Percentiles rank a stretch among this genome's conserved stretches.
Evolutionary conservation across 495 filamentous ascomycete species (phyloP).

Genomic region (Neurospora hispaniola): DNA sequence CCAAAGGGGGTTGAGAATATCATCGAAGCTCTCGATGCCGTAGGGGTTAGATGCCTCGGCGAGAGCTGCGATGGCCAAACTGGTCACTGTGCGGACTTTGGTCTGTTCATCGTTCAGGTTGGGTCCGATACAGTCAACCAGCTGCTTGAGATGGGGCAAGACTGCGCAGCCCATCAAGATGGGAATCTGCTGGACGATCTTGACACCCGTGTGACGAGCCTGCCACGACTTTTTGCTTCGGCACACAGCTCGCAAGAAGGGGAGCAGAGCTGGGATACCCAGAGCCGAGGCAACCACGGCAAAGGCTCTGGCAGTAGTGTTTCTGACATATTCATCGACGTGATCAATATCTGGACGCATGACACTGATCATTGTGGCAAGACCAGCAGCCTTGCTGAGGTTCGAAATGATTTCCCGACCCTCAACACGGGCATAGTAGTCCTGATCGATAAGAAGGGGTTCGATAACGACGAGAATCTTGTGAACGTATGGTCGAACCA

Average conservation of each 20-base stretch:
- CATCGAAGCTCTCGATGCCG: constrained; percentile 97
- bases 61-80: constrained; percentile 87
- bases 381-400: constrained; percentile 88
- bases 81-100: constrained; percentile 93
- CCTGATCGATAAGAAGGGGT: constrained; percentile 95
- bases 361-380: constrained; percentile 97
- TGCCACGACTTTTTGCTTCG: constrained; percentile 99
- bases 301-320: constrained; percentile 95
- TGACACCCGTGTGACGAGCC: constrained; percentile 96
- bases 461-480: constrained; percentile 99
- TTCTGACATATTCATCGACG: constrained; percentile 97
- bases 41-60: constrained; percentile 97
- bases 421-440: constrained; percentile 98
- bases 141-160: constrained; percentile 85
- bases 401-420: constrained; percentile 98
- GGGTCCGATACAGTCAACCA: constrained; percentile 93
- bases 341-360: constrained; percentile 99
- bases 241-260: constrained; percentile 91
- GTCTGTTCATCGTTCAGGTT: constrained; percentile 96
- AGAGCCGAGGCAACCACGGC: constrained; percentile 95
- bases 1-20: constrained; percentile 95
- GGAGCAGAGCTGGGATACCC: constrained; percentile 88
- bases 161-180: constrained; percentile 98
- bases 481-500: constrained; percentile 93
- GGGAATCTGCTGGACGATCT: constrained; percentile 99